These are phyloP conservation scores for Tuber magnatum DNA, from an alignment of 495 filamentous ascomycete species.

Conservation along the genomic window DNA sequence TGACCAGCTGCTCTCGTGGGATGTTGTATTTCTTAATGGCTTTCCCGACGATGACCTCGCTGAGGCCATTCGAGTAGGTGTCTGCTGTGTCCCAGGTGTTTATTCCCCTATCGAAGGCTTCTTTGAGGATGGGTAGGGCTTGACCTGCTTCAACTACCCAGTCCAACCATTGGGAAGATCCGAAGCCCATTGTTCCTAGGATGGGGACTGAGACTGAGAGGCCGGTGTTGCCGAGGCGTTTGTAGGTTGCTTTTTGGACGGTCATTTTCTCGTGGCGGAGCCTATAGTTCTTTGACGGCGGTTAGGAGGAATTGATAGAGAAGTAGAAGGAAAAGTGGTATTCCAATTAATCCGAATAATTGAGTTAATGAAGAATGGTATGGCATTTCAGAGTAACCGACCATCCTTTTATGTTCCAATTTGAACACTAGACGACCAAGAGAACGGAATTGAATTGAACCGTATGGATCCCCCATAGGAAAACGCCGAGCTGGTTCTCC, in stretches of 20 bases:
- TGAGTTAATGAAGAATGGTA: not conserved
- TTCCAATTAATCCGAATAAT: not conserved
- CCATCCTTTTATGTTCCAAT: not conserved
- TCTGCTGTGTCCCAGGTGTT: constrained; percentile 71
- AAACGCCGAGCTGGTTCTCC: not conserved
- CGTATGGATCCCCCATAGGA: not conserved
- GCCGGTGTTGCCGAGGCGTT: constrained; percentile 57
- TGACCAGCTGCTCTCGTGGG: constrained; percentile 65
- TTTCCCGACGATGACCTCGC: constrained; percentile 68
- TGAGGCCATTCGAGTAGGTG: constrained; percentile 59
- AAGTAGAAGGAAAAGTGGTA: not conserved
- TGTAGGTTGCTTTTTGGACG: constrained; percentile 48
- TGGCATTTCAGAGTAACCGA: not conserved
- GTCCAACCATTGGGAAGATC: constrained; percentile 48
- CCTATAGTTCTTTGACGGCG: not conserved
- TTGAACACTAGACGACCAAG: not conserved
- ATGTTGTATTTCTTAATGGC: constrained; percentile 69
- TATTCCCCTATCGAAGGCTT: constrained; percentile 59
- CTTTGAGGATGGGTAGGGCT: constrained; percentile 59
- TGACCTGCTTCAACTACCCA: constrained; percentile 59
- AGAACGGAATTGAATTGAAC: not conserved
- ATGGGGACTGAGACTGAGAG: constrained; percentile 61
- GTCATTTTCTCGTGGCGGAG: not conserved
- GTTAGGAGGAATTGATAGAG: not conserved
- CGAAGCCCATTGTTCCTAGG: constrained; percentile 64